Percentiles rank a stretch among this genome's conserved stretches.
These are phyloP conservation scores for Phytophthora agathidicida DNA, from an alignment of 352 stramenopile species.

Conservation along the genomic window DNA sequence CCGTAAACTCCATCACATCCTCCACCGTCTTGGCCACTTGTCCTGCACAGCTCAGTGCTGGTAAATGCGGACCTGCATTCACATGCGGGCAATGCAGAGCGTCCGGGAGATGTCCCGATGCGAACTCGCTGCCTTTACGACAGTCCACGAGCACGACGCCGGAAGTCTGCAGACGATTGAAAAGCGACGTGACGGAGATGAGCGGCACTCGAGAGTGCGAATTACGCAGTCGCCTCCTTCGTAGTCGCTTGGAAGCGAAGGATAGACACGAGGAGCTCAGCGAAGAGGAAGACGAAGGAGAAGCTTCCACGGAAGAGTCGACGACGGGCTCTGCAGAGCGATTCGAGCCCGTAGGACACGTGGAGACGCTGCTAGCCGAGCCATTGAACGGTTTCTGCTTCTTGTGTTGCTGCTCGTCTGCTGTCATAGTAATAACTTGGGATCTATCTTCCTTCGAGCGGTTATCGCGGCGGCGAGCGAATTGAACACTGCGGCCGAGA, in stretches of 20 bases:
- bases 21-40: constrained; percentile 48
- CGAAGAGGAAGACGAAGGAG: constrained; percentile 15
- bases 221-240: constrained; percentile 29
- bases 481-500: constrained; percentile 28
- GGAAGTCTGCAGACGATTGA: constrained; percentile 73
- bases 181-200: constrained; percentile 72
- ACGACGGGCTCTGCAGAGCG: constrained; percentile 22
- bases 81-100: constrained; percentile 60
- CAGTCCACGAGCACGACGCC: constrained; percentile 75
- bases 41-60: constrained; percentile 26
- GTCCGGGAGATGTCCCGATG: constrained; percentile 44
- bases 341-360: constrained; percentile 31
- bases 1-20: constrained; percentile 47
- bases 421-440: constrained; percentile 7
- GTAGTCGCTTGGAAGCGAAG: constrained; percentile 33
- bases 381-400: constrained; percentile 36
- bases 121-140: constrained; percentile 56
- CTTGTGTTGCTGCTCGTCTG: constrained; percentile 22
- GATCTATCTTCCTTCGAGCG: too few species aligned
- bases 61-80: constrained; percentile 20
- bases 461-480: too few species aligned
- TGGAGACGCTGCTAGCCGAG: constrained; percentile 30
- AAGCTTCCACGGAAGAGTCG: constrained; percentile 10
- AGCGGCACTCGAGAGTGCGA: constrained; percentile 49
- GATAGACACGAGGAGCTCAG: constrained; percentile 27